Percentiles rank a stretch among this genome's conserved stretches.
These are phyloP conservation scores for Takashimella koratensis DNA, from an alignment of 1,284 basidiomycete genomes.

Conservation along the genomic window DNA sequence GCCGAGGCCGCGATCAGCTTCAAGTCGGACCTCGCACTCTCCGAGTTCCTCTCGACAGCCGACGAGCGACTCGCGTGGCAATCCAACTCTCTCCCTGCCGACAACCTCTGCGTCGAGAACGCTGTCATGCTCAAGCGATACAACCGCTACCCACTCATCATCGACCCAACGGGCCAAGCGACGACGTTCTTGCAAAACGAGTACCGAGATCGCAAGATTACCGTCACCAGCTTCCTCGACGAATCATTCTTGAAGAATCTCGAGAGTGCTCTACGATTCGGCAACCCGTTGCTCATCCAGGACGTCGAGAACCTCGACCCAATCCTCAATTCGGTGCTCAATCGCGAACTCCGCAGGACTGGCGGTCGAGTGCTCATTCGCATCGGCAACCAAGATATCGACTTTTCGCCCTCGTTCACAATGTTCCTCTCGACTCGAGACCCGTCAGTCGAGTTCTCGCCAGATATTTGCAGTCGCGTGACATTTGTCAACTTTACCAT, in stretches of 20 bases:
- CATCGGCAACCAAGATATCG: constrained; percentile 97
- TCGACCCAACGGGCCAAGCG: constrained; percentile 99
- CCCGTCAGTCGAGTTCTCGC: constrained; percentile 94
- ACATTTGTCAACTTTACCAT: constrained; percentile 99
- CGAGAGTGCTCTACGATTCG: constrained; percentile 98
- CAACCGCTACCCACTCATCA: constrained; percentile 95
- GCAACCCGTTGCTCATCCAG: constrained; percentile 93
- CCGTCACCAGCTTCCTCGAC: constrained; percentile 96
- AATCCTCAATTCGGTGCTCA: constrained; percentile 94
- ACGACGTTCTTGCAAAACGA: constrained; percentile 91
- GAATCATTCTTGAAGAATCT: constrained; percentile 98
- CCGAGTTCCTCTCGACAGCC: constrained; percentile 95
- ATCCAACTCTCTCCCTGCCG: constrained; percentile 87
- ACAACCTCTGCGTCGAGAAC: constrained; percentile 95
- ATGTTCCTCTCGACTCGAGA: constrained; percentile 99
- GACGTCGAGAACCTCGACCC: constrained; percentile 98
- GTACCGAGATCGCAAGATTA: constrained; percentile 94
- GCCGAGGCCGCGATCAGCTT: constrained; percentile 85
- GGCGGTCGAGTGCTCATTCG: constrained; percentile 97
- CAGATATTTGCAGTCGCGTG: constrained; percentile 97
- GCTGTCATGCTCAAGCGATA: constrained; percentile 99
- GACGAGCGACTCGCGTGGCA: constrained; percentile 97
- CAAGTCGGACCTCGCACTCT: constrained; percentile 86
- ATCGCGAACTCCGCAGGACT: constrained; percentile 90
- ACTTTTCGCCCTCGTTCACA: constrained; percentile 97